Conservation (phyloP, 306 rosid species). For the Vigna reflexopilosa region DNA sequence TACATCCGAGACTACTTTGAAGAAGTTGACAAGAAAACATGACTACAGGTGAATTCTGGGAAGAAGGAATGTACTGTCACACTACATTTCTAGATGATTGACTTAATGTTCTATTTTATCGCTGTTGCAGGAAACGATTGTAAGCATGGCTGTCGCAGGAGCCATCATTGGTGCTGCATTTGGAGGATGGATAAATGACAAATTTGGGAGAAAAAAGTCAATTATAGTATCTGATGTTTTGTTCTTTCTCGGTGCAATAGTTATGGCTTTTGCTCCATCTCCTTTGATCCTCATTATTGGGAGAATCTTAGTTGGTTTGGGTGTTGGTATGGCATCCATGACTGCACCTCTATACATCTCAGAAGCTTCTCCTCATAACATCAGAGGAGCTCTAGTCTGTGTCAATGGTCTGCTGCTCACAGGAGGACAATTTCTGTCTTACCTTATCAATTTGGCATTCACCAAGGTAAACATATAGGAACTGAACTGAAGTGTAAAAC, state of each 20-base stretch:
- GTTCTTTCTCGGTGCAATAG: conserved; percentile 66
- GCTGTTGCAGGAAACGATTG: conserved; percentile 67
- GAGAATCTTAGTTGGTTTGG: conserved; percentile 48
- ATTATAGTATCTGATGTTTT: conserved; percentile 63
- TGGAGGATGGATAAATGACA: conserved; percentile 84
- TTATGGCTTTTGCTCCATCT: conserved; percentile 67
- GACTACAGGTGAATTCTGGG: conserved; percentile 62
- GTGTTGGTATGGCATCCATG: conserved; percentile 79
- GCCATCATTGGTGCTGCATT: conserved; percentile 84
- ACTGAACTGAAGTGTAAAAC: neutral
- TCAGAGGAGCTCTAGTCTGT: conserved; percentile 41
- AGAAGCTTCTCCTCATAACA: conserved; percentile 68
- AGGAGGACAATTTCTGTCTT: conserved; percentile 45
- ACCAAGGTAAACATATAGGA: conserved; percentile 53
- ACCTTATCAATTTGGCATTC: conserved; percentile 75
- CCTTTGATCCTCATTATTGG: conserved; percentile 77
- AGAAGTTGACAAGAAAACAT: conserved; percentile 68
- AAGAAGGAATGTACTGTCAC: neutral
- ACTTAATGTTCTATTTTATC: neutral
- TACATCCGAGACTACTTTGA: conserved; percentile 79
- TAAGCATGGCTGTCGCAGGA: conserved; percentile 89
- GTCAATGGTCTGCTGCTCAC: conserved; percentile 39
- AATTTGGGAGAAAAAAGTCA: conserved; percentile 63
- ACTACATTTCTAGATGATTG: neutral
- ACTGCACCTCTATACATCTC: conserved; percentile 85